A percentile compares a stretch with the other conserved stretches of the same genome.
Evolutionary conservation across 345 rosid species (phyloP).

Genomic region (Sapria himalayana): DNA sequence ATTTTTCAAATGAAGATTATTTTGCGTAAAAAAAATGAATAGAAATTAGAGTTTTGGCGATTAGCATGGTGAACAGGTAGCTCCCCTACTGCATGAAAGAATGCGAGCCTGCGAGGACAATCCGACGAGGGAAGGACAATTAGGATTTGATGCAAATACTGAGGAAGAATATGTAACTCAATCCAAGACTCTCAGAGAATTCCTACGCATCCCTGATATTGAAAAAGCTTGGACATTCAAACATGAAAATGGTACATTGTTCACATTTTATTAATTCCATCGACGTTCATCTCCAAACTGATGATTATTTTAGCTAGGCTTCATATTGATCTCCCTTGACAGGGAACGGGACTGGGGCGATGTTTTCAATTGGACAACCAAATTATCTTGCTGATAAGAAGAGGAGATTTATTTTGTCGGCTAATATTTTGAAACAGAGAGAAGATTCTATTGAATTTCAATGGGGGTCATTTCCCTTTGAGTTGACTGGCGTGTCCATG

Average conservation of each 20-base stretch:
- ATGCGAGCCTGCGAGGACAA: too few relatives aligned
- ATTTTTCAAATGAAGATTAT: too few relatives aligned
- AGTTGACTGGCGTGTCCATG: constrained; percentile 51
- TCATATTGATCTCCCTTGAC: constrained; percentile 9
- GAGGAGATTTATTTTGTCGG: constrained; percentile 35
- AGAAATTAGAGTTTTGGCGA: too few relatives aligned
- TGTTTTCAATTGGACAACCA: constrained; percentile 66
- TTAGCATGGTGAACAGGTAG: too few relatives aligned
- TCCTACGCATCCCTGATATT: constrained; percentile 31
- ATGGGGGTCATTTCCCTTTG: constrained; percentile 76
- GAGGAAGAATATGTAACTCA: constrained; percentile 53
- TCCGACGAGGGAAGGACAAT: constrained; percentile 15
- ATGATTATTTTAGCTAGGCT: not conserved
- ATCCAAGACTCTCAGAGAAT: constrained; percentile 60
- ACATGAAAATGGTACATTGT: constrained; percentile 25
- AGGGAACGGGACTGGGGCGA: constrained; percentile 38
- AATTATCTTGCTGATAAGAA: constrained; percentile 62
- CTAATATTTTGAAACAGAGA: constrained; percentile 27
- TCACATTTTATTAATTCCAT: not conserved
- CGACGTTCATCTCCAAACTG: not conserved
- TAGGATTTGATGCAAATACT: constrained; percentile 26
- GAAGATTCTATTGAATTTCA: constrained; percentile 22
- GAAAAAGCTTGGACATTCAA: constrained; percentile 71
- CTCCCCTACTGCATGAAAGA: too few relatives aligned
- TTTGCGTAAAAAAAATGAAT: too few relatives aligned